Evolutionary conservation across 805 yeast species (phyloP), one percentile per base, ranked within the genome.

Genomic region (Ogataea zsoltii): DNA sequence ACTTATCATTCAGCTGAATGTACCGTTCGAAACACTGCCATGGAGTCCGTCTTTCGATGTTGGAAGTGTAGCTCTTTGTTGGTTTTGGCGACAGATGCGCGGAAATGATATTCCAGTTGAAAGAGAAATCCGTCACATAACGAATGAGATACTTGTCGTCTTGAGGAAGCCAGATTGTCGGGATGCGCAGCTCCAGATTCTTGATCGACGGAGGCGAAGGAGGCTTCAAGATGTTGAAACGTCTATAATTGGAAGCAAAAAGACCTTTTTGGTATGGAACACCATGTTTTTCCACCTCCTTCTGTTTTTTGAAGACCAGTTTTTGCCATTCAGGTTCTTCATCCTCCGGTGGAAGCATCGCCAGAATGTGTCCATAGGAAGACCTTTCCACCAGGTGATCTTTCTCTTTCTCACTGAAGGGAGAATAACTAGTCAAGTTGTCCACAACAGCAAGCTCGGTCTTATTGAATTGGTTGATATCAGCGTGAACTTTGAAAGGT

Each of bases 11-110:
- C 53, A 94, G 74, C 68, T 92, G 98, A 49, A 91, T 84, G 72
- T 92, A 94, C 54, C 99, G 73, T 66, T 94, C 99, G 69, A 94
- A 94, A 63, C 98, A 92, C 63, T 92, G 98, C 99, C 99, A 94
- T 0, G 99, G 96, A 0, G 98, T 94, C 58, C 99, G 77, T 58
- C 97, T 79, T 65, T 94, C 98, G 46, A 90, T 88, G 58, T 88
- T 90, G 0, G 98, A 86, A 31, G 82, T 78, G 63, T 88, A 90
- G 12, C 84, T 79, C 52, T 80, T 74, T 0, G 88, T 78, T 2
- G 89, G 78, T 41, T 76, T 72, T 2, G 83, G 76, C 36, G 85
- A 76, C 62, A 94, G 70, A 60, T 86, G 88, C 6, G 91, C 86
- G 2, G 97, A 82, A 17, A 94, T 88, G 41, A 91, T 76, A 49